Base-by-base conservation (phyloP, 345 rosid species). In the Eutrema japonicum region DNA sequence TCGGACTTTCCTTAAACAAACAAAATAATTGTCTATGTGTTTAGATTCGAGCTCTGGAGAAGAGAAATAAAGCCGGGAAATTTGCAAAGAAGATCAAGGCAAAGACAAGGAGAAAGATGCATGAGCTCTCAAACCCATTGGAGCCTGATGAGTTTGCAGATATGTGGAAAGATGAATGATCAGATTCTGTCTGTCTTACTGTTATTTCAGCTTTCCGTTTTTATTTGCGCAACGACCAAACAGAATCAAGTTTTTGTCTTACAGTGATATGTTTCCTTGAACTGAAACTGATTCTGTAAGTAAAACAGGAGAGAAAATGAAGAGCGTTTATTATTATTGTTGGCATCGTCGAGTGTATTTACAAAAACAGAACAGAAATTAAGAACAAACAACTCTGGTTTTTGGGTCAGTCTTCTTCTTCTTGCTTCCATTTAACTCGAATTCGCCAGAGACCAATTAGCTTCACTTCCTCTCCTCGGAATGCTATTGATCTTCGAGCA, bases 91-190 rank as follows among this genome's bases (percentile, higher is more conserved):
- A 95, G 76, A 88, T 95, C 60, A 95, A 92, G 37, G 99, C 99
- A 0, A 90, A 90, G 81, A 89, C 88, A 0, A 87, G 94, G 71
- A 86, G 96, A 79, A 92, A 85, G 82, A 87, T 85, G 96, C 98
- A 92, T n/a, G 97, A 87, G 80, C 81, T 83, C 38, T 54, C 87
- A 4, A 92, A 90, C 66, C 96, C 90, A 26, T 74, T 92, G 89
- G 92, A 87, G 82, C 87, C 94, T 66, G 92, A 89, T 83, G 98
- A 92, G 72, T 92, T 90, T 87, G 91, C 91, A 8, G 91, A 90
- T 43, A 89, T 92, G 97, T 95, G 99, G 97, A 95, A 77, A 68
- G 91, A 85, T 71, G 72, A 77, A 63, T 69, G 74, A 69, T 51
- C 45, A 18, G 13, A 53, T 55, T 68, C 27, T 8, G 13, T 8